phyloP scores from a whole-genome alignment of 768 basidiomycete genomes.

The Hirschioporus abietinus region DNA sequence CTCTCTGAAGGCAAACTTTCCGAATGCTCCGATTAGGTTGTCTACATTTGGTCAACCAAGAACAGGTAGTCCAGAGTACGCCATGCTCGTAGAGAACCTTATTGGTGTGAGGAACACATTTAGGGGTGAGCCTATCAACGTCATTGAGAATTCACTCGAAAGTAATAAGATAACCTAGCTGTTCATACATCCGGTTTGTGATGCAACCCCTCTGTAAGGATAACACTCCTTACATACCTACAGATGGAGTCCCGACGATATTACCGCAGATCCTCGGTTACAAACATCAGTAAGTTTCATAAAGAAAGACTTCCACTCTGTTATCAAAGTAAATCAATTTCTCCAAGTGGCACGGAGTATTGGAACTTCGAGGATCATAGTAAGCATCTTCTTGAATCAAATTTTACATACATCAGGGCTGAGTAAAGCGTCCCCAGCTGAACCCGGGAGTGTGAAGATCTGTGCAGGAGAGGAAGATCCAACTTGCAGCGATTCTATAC shows the following conservation, averaged over 20 bases:
- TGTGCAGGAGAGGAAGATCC: conserved; percentile 43
- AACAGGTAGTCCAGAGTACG: conserved; percentile 37
- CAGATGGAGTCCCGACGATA: conserved; percentile 50
- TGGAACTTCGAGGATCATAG: conserved; percentile 46
- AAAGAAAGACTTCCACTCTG: neutral
- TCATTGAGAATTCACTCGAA: neutral
- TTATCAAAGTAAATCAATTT: conserved; percentile 18
- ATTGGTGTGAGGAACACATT: conserved; percentile 35
- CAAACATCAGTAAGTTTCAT: conserved; percentile 33
- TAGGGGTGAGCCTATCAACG: conserved; percentile 28
- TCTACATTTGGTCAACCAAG: conserved; percentile 50
- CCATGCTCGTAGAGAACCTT: conserved; percentile 32
- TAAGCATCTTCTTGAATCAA: conserved; percentile 6
- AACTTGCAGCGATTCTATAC: conserved; percentile 35
- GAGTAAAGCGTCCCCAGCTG: too few relatives aligned
- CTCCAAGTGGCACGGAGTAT: conserved; percentile 32
- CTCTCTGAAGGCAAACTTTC: conserved; percentile 26
- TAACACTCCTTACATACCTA: neutral
- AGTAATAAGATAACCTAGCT: conserved; percentile 18
- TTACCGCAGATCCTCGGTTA: conserved; percentile 41
- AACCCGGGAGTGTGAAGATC: conserved; percentile 32
- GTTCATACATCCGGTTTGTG: conserved; percentile 40
- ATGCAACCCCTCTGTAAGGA: neutral
- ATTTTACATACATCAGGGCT: too few relatives aligned
- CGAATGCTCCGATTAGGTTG: conserved; percentile 22